Base-by-base conservation (phyloP, 768 basidiomycete species). In the Pseudohyphozyma bogoriensis region DNA sequence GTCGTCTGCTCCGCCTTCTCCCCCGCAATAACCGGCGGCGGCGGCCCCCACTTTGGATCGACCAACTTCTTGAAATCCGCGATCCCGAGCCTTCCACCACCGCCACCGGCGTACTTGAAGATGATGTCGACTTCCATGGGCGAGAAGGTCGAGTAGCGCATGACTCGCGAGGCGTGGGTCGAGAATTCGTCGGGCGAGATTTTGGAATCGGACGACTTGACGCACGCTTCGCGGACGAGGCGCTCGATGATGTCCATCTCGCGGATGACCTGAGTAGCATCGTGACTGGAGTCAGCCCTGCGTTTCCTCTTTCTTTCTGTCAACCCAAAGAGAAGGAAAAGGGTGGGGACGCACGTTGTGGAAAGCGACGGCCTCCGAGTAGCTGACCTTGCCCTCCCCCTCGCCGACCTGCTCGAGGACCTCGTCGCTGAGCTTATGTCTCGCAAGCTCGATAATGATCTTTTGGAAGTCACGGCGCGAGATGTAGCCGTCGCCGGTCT, bases 71-170 rank as follows among this genome's bases (percentile, higher is more conserved):
- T 89, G 74, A 99, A 99, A 73, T 99, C 95, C 46, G 87, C 75
- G 40, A 93, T 75, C 13, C 89, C 82, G 54, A 99, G 80, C 26
- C 90, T 81, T 69, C 84, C 77, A 4, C 78, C 76, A 18, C 91
- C 92, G 50, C 90, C 82, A 16, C 87, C 85, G 31, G 91, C 91
- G 76, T 96, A 97, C 74, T 99, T 93, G 77, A 96, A 99, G 70
- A 99, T 84, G 70, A 97, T 95, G 55, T 86, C 82, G n/a, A 87
- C 89, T 74, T 97, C 93, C 88, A 96, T 93, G 6, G 93, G 93
- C 1, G 90, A 92, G 74, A 96, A 96, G 29, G 53, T 80, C 40
- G 89, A 86, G 74, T 97, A 96, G 39, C 93, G 86, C 67, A 92
- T 89, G 67, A 79, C 85, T 37, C 84, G 81, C 31, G 87, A 84